phyloP scores from a whole-genome alignment of 139 green algal genomes.

The Tetradesmus lagerheimii region DNA sequence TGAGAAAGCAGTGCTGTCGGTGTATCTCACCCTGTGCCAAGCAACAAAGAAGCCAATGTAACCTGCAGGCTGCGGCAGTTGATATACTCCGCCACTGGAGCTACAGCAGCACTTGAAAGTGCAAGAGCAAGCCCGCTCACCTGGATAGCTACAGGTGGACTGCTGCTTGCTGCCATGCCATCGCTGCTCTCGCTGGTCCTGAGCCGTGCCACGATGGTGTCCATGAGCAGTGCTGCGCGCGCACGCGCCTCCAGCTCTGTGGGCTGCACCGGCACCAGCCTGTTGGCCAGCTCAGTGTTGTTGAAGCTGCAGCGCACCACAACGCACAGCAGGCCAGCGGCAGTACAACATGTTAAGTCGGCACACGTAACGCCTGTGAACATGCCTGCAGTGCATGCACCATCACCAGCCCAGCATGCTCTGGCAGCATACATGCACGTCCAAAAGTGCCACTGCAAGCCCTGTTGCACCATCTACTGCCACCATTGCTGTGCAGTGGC shows the following conservation, averaged over 20 bases:
- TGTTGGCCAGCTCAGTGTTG: constrained; percentile 52
- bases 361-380: too few species aligned
- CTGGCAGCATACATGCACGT: too few species aligned
- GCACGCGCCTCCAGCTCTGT: constrained; percentile 59
- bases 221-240: constrained; percentile 66
- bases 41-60: too few species aligned
- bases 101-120: background rate
- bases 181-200: background rate
- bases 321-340: too few species aligned
- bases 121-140: background rate
- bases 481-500: background rate
- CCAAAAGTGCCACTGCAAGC: too few species aligned
- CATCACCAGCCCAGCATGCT: too few species aligned
- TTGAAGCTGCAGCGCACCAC: constrained; percentile 46
- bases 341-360: too few species aligned
- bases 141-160: background rate
- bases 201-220: constrained; percentile 1
- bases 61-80: too few species aligned
- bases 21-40: too few species aligned
- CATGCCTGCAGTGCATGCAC: too few species aligned
- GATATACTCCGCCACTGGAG: too few species aligned
- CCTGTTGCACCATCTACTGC: background rate
- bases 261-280: constrained; percentile 70
- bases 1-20: background rate
- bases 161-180: background rate